A percentile compares a stretch with the other conserved stretches of the same genome.
These are phyloP conservation scores for Suillus brevipes DNA, from an alignment of 768 basidiomycete species.

Conservation along the genomic window DNA sequence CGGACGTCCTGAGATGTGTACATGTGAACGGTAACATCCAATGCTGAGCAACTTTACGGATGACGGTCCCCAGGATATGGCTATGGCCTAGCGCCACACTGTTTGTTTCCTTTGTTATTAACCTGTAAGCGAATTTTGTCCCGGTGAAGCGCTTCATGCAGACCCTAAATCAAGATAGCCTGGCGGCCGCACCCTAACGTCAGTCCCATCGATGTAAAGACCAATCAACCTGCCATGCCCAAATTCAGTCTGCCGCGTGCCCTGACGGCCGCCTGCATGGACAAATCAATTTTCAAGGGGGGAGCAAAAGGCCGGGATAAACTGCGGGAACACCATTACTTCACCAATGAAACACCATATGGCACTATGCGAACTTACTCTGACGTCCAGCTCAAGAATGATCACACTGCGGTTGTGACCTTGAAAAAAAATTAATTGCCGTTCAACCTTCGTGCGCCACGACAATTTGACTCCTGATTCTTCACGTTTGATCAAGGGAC, in stretches of 20 bases:
- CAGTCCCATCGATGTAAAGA: neutral
- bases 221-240: neutral
- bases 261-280: neutral
- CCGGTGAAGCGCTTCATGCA: neutral
- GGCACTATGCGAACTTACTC: neutral
- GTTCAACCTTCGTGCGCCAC: neutral
- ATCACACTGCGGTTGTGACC: neutral
- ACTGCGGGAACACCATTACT: neutral
- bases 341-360: neutral
- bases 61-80: neutral
- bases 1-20: constrained; percentile 5
- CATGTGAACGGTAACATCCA: neutral
- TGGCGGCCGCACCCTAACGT: constrained; percentile 2
- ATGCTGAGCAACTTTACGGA: neutral
- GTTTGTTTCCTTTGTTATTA: neutral
- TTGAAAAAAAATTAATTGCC: neutral
- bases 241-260: neutral
- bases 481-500: neutral
- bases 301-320: neutral
- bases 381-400: neutral
- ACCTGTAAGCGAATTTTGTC: neutral
- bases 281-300: neutral
- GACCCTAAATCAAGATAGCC: neutral
- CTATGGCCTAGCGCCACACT: neutral
- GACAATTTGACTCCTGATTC: neutral